Percentiles rank a stretch among this genome's conserved stretches.
phyloP scores from a whole-genome alignment of 192 early-diverging fungal genomes.

The Coemansia sp. region DNA sequence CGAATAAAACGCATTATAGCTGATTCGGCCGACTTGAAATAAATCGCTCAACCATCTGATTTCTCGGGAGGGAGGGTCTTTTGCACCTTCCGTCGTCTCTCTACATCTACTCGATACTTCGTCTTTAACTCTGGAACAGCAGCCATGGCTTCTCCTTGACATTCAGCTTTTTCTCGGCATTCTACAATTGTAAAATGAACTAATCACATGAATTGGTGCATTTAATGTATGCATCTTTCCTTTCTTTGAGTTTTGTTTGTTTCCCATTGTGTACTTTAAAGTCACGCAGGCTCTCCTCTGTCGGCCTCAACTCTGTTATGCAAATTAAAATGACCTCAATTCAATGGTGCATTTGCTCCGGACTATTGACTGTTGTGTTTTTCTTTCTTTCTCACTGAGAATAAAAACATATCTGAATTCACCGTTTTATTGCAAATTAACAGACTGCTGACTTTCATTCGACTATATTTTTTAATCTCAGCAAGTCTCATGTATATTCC shows the following conservation, averaged over 20 bases:
- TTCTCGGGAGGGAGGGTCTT: no score
- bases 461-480: not conserved
- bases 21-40: no score
- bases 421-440: not conserved
- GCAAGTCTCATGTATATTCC: not conserved
- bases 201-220: not conserved
- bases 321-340: constrained; percentile 6
- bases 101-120: no score
- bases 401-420: no score
- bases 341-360: no score
- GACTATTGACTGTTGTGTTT: no score
- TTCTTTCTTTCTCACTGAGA: not conserved
- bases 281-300: not conserved
- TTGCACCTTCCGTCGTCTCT: no score
- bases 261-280: not conserved
- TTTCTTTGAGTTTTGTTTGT: not conserved
- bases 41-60: no score
- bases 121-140: no score
- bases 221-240: constrained; percentile 12
- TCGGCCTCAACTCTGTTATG: not conserved
- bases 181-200: not conserved
- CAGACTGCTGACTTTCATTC: not conserved
- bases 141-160: not conserved
- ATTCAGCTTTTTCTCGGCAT: not conserved
- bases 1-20: no score